These are phyloP conservation scores for Xylariaceae sp. DNA, from an alignment of 2,329 filamentous ascomycete genomes.

Conservation along the genomic window DNA sequence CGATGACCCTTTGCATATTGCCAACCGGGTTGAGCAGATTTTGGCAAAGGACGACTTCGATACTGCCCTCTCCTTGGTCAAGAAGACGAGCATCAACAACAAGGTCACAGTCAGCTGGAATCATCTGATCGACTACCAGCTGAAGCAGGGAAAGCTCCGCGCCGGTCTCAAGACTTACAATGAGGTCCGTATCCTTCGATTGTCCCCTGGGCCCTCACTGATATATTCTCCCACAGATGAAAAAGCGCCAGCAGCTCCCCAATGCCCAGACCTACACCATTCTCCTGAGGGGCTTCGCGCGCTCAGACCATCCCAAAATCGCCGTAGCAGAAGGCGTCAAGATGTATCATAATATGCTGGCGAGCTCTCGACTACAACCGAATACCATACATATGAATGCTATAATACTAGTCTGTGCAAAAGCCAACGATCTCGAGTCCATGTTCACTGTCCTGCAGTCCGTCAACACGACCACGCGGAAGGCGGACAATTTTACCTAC, in stretches of 20 bases:
- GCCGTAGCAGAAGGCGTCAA: constrained; percentile 62
- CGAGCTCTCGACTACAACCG: constrained; percentile 56
- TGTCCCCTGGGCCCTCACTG: constrained; percentile 6
- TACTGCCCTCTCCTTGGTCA: constrained; percentile 61
- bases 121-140: constrained; percentile 64
- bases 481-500: constrained; percentile 68
- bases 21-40: constrained; percentile 54
- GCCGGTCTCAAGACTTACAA: constrained; percentile 78
- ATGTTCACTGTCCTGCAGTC: constrained; percentile 71
- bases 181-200: constrained; percentile 48
- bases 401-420: constrained; percentile 72
- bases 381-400: constrained; percentile 83
- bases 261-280: constrained; percentile 79
- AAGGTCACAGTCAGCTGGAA: constrained; percentile 80
- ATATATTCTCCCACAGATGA: constrained; percentile 59
- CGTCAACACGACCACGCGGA: constrained; percentile 55
- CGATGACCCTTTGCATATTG: constrained; percentile 65
- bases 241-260: constrained; percentile 77
- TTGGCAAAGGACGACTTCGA: constrained; percentile 53
- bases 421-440: constrained; percentile 67
- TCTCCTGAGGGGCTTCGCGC: constrained; percentile 67
- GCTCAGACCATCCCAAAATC: constrained; percentile 47
- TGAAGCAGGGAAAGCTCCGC: constrained; percentile 53
- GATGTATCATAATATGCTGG: constrained; percentile 69
- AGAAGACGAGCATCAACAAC: constrained; percentile 57